Conservation (phyloP, 371 early-diverging fungal species). For the Mucor velutinosus region DNA sequence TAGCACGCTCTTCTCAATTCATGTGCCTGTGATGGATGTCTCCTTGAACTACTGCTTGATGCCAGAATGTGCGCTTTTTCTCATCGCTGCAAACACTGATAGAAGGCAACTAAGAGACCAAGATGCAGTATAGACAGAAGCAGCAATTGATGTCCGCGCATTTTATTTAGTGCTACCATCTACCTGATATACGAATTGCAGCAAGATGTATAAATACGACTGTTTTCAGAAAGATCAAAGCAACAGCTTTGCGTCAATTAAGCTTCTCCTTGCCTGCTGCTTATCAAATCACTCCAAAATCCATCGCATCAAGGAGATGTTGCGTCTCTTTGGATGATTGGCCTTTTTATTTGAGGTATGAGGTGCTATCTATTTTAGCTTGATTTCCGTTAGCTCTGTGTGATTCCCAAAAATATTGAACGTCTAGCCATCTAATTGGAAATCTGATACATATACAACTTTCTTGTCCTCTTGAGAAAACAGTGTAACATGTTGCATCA, state of each 20-base stretch:
- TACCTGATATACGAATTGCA: neutral
- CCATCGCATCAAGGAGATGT: neutral
- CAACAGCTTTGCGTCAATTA: neutral
- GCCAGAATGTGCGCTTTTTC: neutral
- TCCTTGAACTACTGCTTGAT: neutral
- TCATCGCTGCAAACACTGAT: no score
- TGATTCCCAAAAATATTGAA: neutral
- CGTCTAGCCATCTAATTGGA: neutral
- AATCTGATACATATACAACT: neutral
- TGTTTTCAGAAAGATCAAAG: neutral
- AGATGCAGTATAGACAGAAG: neutral
- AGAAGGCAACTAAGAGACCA: neutral
- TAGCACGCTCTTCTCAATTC: neutral
- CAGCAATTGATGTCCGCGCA: neutral
- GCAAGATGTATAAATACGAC: neutral
- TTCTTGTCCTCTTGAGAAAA: neutral
- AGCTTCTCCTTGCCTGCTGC: neutral
- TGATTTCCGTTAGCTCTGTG: neutral
- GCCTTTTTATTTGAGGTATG: neutral
- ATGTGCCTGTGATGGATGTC: neutral
- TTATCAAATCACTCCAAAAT: neutral
- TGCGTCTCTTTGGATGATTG: neutral
- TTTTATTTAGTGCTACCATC: neutral
- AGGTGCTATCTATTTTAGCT: neutral
- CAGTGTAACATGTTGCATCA: neutral